Evolutionary conservation across 371 early-diverging fungal species (phyloP), one percentile per base, ranked within the genome.

Genomic region (Mucor velutinosus): DNA sequence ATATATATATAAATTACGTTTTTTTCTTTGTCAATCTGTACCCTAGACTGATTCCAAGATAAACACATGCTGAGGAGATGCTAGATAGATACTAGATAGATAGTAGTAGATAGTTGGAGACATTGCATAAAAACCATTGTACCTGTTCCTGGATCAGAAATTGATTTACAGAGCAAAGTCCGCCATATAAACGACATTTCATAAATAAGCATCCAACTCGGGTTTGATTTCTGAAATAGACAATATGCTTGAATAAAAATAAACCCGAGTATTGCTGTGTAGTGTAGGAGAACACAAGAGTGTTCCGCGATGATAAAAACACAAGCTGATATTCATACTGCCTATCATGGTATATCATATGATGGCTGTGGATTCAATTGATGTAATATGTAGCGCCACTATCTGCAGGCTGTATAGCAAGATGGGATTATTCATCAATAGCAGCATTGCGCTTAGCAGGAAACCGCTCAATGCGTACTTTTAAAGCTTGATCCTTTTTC

Each of bases 161-260:
- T 12, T 27, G 23, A 10, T 12, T 27, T 25, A 1, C 5, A 23
- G 14, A 15, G 2, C 25, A 53, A 53, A 53, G 53, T 53, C 53
- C 53, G 53, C 53, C 27, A 15, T 53, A 25, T 15, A 25, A 14
- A 53, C 27, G 0, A 5, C 41, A 53, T 47, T 47, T 47, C 47
- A 19, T 47, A 47, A 21, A 47, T 47, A 27, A 53, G 53, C 27
- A 53, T 27, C 12, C 12, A 53, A 27, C 53, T 53, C 53, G 53
- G 27, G 53, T 53, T 53, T 53, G 53, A 53, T 53, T 53, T 53
- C 53, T 53, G 53, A 53, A 53, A 53, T 53, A 53, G 53, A 53
- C 53, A 53, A 53, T 53, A 27, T 53, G 53, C 14, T 53, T 27
- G 7, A 25, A 53, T 12, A 53, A 53, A 21, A 21, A 47, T 21